Evolutionary conservation across 2,329 filamentous ascomycete genomes (phyloP), one percentile per base, ranked within the genome.

Genomic region (Fusarium decemcellulare): DNA sequence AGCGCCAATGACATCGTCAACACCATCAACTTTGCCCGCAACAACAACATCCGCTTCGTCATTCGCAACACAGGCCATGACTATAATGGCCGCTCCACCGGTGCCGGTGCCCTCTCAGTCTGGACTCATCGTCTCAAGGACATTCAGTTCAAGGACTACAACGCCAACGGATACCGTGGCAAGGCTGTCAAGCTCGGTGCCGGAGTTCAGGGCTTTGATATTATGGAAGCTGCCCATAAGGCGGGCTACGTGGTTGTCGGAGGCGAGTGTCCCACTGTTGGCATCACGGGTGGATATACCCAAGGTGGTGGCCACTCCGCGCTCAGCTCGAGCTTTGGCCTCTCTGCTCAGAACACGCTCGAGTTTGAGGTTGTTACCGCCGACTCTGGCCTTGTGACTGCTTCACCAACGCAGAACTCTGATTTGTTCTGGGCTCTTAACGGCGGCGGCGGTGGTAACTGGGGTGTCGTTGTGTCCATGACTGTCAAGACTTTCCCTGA

Each of bases 341-440:
- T 92, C 1, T 85, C 78, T 12, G 88, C 88, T 0, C 89, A 92
- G 67, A 85, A 91, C 55, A 82, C 85, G 0, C 79, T 91, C 2
- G 81, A 85, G 60, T 87, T 79, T 61, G 81, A 88, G 60, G 86
- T 90, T 2, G 81, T 91, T n/a, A 86, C 83, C 4, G 84, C 82
- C 1, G 72, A 74, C 18, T 87, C 88, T 2, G 59, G 80, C 15
- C 67, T 83, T 14, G 65, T 89, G 1, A 82, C 76, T 4, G 87
- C 87, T 0, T 84, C 81, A 5, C 81, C 77, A 4, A 73, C 74
- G 0, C 60, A 84, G 30, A 86, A 91, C 63, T 55, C 79, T 0
- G 88, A 91, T 52, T 80, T 92, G 3, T 91, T 87, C 78, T 92
- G 88, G 89, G 90, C 89, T 3, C 77, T 91, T 1, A 81, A 81